Percentiles rank a stretch among this genome's conserved stretches.
These are phyloP conservation scores for Cladosporium sp. DNA, from an alignment of 2,329 filamentous ascomycete genomes.

Conservation along the genomic window DNA sequence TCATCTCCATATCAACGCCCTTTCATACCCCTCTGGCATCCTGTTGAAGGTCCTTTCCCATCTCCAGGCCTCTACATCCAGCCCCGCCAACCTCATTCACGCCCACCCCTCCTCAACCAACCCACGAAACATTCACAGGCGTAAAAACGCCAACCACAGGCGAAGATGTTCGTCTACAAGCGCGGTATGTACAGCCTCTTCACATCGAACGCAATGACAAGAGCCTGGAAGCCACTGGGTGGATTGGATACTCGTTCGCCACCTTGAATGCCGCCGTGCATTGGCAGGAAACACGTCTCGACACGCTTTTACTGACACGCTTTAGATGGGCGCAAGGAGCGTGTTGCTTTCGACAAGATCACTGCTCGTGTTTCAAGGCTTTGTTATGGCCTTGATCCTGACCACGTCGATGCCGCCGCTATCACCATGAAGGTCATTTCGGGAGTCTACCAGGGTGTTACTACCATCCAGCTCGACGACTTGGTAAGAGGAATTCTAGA, in stretches of 20 bases:
- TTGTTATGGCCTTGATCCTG: conserved; percentile 94
- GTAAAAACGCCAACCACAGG: conserved; percentile 16
- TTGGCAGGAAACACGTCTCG: conserved; percentile 1
- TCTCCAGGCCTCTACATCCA: not conserved
- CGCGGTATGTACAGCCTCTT: conserved; percentile 44
- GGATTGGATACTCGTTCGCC: not conserved
- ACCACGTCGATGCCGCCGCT: conserved; percentile 93
- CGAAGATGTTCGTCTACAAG: conserved; percentile 59
- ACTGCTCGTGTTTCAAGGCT: conserved; percentile 95
- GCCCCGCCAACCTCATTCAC: not conserved
- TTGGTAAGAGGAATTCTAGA: conserved; percentile 58
- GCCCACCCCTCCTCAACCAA: conserved; percentile 8
- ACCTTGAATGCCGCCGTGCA: not conserved
- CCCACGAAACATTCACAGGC: conserved; percentile 7
- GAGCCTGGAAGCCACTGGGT: not conserved
- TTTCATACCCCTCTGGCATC: not conserved
- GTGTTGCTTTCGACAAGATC: conserved; percentile 99
- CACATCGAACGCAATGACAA: not conserved
- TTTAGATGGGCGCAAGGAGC: conserved; percentile 96
- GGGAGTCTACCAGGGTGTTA: conserved; percentile 97
- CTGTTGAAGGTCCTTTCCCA: not conserved
- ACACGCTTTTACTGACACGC: conserved; percentile 19
- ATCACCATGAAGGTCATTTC: conserved; percentile 99
- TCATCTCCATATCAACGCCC: conserved; percentile 12
- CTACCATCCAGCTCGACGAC: conserved; percentile 93